Evolutionary conservation across 495 filamentous ascomycete genomes (phyloP), one percentile per base, ranked within the genome.

Genomic region (Penicillium fimorum): DNA sequence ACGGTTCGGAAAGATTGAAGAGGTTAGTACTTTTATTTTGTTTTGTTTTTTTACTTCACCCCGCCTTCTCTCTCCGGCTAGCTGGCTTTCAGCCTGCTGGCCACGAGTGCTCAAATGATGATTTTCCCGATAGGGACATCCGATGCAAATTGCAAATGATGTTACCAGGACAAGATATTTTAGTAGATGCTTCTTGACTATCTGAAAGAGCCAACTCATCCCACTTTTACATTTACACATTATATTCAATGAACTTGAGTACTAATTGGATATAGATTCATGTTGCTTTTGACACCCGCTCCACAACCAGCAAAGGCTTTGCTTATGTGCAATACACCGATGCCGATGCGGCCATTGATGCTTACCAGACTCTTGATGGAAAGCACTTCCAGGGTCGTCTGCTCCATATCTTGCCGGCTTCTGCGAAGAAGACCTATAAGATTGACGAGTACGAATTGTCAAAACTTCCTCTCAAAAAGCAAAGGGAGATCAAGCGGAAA

Each of bases 61-160:
- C 48, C 47, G 22, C 55, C 51, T 41, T 46, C 38, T 42, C 61
- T 38, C 15, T 40, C 17, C 24, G 35, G 41, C 46, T 32, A 53
- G 53, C 47, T 60, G 51, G 29, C 38, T 47, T 51, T 17, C 24
- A 51, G 55, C 22, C 54, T 52, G 37, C 46, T 30, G 47, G 56
- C 56, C 38, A 29, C 35, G 53, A 57, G 61, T 61, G 65, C 70
- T 81, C 79, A 74, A 67, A 79, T 92, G 93, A 97, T 97, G 93
- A 97, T 87, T 73, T 83, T 83, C 87, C 87, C 84, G 93, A 96
- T 97, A 97, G 94, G 94, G 94, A 97, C 93, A 97, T 82, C 92
- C 88, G 85, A 97, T 94, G 86, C 84, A 71, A 75, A 68, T 73
- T 29, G 83, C 82, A 83, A 46, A 68, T 87, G 85, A 86, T 85